A percentile compares a stretch with the other conserved stretches of the same genome.
These are phyloP conservation scores for Przewalskia tangutica DNA, from an alignment of 257 asterid genomes.

Conservation along the genomic window DNA sequence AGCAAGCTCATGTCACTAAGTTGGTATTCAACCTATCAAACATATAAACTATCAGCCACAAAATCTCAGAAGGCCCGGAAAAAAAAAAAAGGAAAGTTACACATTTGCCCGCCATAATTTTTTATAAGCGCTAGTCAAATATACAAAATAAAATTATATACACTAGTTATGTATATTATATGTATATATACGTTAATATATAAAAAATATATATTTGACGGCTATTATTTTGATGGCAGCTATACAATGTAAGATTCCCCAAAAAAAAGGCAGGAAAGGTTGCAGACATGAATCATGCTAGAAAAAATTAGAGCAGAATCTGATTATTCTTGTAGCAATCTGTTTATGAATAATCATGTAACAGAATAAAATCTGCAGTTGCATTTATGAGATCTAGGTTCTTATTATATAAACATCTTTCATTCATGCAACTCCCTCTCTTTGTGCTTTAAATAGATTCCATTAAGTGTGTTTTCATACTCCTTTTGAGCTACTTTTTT, in stretches of 20 bases:
- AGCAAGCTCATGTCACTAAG: constrained; percentile 94
- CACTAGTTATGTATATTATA: too few relatives aligned
- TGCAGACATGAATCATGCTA: not conserved
- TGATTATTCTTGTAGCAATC: not conserved
- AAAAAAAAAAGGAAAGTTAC: not conserved
- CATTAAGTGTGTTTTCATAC: not conserved
- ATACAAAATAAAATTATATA: too few relatives aligned
- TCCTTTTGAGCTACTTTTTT: not conserved
- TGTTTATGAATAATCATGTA: not conserved
- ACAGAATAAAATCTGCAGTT: not conserved
- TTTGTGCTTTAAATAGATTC: not conserved
- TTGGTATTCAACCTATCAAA: constrained; percentile 78
- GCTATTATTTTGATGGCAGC: too few relatives aligned
- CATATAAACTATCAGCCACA: not conserved
- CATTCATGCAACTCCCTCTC: not conserved
- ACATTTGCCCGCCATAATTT: too few relatives aligned
- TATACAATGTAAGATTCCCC: too few relatives aligned
- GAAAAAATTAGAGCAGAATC: not conserved
- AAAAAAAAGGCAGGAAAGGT: not conserved
- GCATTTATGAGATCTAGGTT: not conserved
- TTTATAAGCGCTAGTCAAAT: too few relatives aligned
- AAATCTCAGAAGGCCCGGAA: not conserved
- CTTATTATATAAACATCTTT: not conserved
- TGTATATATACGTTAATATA: too few relatives aligned
- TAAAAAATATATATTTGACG: too few relatives aligned